Conservation (phyloP, 208 protist species). For the Naegleria lovaniensis region DNA sequence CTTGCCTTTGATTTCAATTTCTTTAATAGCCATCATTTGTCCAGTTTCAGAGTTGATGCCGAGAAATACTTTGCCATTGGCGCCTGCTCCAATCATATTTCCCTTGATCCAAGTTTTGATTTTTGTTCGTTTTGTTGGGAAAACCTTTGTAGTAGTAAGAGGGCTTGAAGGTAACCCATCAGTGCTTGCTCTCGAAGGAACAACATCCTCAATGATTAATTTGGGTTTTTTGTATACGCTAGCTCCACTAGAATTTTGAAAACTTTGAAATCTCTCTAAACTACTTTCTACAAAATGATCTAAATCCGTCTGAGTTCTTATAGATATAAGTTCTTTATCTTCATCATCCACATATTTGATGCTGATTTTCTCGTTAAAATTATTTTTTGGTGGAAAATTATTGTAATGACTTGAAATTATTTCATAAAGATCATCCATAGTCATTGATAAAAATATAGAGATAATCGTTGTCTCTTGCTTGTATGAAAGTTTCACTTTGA, state of each 20-base stretch:
- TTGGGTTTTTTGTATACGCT: background rate
- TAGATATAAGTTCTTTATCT: background rate
- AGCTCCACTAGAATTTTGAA: background rate
- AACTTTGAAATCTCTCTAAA: background rate
- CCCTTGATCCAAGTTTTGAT: background rate
- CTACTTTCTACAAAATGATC: background rate
- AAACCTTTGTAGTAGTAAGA: background rate
- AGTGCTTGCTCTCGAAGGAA: background rate
- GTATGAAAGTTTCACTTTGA: background rate
- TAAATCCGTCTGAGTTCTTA: background rate
- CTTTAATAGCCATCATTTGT: constrained; percentile 24
- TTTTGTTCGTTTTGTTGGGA: background rate
- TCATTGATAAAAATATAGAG: background rate
- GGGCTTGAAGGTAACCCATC: background rate
- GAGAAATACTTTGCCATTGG: constrained; percentile 18
- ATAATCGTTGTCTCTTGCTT: background rate
- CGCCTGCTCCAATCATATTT: constrained; percentile 25
- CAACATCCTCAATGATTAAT: background rate
- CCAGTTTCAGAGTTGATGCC: constrained; percentile 14
- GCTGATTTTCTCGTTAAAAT: background rate
- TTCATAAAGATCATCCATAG: background rate
- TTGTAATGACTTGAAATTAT: background rate
- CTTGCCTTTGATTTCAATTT: constrained; percentile 5
- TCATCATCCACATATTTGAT: background rate
- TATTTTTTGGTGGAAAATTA: background rate